phyloP scores from a whole-genome alignment of 306 rosid genomes.

The Mimosa pudica region DNA sequence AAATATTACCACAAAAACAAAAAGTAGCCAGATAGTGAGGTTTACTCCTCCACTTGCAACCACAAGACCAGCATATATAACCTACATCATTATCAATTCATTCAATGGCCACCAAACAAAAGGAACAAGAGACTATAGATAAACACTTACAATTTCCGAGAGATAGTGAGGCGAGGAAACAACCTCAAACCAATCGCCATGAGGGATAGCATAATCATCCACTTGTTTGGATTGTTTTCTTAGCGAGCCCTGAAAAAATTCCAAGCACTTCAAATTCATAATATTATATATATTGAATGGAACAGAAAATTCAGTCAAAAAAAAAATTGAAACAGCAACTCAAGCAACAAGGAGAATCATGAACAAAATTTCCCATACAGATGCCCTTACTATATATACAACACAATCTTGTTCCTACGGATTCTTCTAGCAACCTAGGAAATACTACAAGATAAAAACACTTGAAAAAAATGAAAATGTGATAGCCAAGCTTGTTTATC shows the following conservation, averaged over 20 bases:
- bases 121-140: not conserved
- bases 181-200: slow-evolving; percentile 80
- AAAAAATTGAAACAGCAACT: not conserved
- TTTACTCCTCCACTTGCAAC: slow-evolving; percentile 81
- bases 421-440: no score
- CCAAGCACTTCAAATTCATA: slow-evolving; percentile 2
- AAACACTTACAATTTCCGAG: slow-evolving; percentile 74
- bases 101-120: slow-evolving; percentile 7
- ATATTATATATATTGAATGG: not conserved
- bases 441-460: no score
- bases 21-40: slow-evolving; percentile 75
- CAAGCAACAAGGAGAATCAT: not conserved
- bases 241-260: slow-evolving; percentile 70
- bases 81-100: slow-evolving; percentile 51
- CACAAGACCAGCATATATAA: slow-evolving; percentile 74
- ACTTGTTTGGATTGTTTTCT: slow-evolving; percentile 51
- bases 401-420: no score
- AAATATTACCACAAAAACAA: slow-evolving; percentile 77
- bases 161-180: slow-evolving; percentile 94
- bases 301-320: not conserved
- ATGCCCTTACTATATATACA: not conserved
- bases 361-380: not conserved
- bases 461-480: no score
- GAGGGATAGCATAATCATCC: slow-evolving; percentile 73
- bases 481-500: no score